phyloP scores from a whole-genome alignment of 228 moss, liverwort and hornwort species.

The Sphagnum fallax region DNA sequence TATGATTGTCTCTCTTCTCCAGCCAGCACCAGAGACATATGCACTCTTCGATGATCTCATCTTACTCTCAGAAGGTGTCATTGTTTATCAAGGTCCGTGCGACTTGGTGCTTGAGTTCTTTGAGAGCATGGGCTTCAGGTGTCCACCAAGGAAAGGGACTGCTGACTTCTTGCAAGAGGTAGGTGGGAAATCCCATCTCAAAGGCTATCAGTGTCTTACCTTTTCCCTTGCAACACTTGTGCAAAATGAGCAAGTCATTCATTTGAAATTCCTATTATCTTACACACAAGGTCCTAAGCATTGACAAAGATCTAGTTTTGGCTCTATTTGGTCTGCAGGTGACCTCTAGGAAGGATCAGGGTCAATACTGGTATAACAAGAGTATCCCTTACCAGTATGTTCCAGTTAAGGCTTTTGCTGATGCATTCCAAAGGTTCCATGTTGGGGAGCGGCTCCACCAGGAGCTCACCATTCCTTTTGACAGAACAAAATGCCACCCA shows the following conservation, averaged over 20 bases:
- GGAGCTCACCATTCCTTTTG: slow-evolving; percentile 57
- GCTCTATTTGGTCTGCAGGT: slow-evolving; percentile 23
- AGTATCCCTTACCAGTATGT: slow-evolving; percentile 47
- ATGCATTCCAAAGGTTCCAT: slow-evolving; percentile 54
- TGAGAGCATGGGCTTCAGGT: slow-evolving; percentile 62
- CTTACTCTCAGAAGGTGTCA: slow-evolving; percentile 79
- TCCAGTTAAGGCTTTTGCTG: slow-evolving; percentile 54
- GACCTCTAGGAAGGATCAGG: slow-evolving; percentile 83
- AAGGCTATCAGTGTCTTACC: too few relatives aligned
- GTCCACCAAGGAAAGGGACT: slow-evolving; percentile 81
- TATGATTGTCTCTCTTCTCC: slow-evolving; percentile 84
- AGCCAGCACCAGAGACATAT: slow-evolving; percentile 86
- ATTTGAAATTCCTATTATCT: not conserved
- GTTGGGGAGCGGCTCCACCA: slow-evolving; percentile 59
- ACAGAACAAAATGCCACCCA: slow-evolving; percentile 67
- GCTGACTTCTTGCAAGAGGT: slow-evolving; percentile 93
- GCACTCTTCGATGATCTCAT: slow-evolving; percentile 92
- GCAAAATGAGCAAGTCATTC: not conserved
- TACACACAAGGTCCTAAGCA: not conserved
- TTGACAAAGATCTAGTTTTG: too few relatives aligned
- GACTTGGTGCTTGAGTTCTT: slow-evolving; percentile 81
- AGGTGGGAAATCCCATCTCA: not conserved
- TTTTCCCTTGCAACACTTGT: not conserved
- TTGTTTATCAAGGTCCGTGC: slow-evolving; percentile 84
- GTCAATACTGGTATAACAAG: slow-evolving; percentile 77